These are phyloP conservation scores for Hanseniaspora taiwanica DNA, from an alignment of 805 yeast species.

Conservation along the genomic window DNA sequence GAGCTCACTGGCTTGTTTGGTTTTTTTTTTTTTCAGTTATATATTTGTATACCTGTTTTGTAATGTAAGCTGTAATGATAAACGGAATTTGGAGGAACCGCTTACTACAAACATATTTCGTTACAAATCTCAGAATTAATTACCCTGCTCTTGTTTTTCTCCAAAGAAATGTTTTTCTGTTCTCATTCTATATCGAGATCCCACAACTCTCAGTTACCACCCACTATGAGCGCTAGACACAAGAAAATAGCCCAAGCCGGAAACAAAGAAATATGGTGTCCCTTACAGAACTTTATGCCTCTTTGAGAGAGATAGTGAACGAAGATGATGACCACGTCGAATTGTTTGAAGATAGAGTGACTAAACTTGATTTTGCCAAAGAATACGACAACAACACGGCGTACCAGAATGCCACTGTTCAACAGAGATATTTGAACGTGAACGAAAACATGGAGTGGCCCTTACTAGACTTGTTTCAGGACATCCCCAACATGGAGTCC, in stretches of 20 bases:
- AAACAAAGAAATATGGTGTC: not conserved
- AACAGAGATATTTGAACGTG: conserved; percentile 45
- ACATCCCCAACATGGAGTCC: conserved; percentile 28
- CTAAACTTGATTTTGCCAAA: conserved; percentile 8
- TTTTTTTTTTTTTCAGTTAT: not conserved
- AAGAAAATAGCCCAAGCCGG: not conserved
- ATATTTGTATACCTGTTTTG: not conserved
- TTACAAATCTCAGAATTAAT: too few species aligned
- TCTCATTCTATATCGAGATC: too few species aligned
- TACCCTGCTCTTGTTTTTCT: too few species aligned
- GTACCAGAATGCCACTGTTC: conserved; percentile 12
- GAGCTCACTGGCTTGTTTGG: not conserved
- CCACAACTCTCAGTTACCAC: not conserved
- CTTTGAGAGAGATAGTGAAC: conserved; percentile 2
- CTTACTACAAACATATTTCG: too few species aligned
- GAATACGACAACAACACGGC: conserved; percentile 6
- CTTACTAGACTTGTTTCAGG: conserved; percentile 56
- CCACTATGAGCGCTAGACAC: not conserved
- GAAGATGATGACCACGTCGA: conserved; percentile 8
- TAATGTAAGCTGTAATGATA: too few species aligned
- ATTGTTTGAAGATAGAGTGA: conserved; percentile 38
- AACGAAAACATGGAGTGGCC: conserved; percentile 52
- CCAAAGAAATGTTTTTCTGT: too few species aligned
- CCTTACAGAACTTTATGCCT: not conserved
- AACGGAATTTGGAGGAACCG: too few species aligned